Evolutionary conservation across 306 rosid genomes (phyloP).

Genomic region (Hippophae tibetana): DNA sequence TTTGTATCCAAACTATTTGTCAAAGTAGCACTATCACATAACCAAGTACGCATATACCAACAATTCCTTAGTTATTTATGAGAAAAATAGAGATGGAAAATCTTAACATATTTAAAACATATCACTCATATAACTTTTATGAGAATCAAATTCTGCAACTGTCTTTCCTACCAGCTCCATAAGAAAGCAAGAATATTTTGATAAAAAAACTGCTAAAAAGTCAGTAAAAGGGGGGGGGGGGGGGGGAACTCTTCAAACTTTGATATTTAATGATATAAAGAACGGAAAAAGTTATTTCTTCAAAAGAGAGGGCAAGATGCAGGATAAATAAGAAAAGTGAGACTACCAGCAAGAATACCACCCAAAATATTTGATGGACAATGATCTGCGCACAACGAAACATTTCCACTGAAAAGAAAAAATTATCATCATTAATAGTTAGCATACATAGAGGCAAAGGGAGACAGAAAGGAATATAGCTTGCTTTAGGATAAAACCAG

Average conservation of each 20-base stretch:
- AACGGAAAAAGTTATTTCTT: conserved; percentile 5
- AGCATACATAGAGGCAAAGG: conserved; percentile 15
- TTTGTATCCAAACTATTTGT: conserved; percentile 1
- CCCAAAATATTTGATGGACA: conserved; percentile 54
- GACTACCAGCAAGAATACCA: conserved; percentile 94
- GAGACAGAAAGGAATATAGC: conserved; percentile 1
- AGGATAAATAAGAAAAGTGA: conserved; percentile 19
- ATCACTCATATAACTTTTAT: too few species aligned
- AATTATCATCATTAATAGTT: conserved; percentile 19
- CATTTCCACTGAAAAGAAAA: conserved; percentile 64
- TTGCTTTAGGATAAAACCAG: conserved; percentile 12
- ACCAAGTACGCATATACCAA: neutral
- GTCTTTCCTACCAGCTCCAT: neutral
- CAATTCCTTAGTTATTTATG: neutral
- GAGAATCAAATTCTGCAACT: neutral
- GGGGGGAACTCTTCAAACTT: too few species aligned
- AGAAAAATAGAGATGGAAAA: too few species aligned
- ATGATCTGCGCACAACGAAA: conserved; percentile 54
- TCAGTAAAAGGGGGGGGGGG: neutral
- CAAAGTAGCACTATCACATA: neutral
- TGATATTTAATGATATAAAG: neutral
- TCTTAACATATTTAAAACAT: too few species aligned
- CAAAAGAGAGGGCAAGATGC: conserved; percentile 20
- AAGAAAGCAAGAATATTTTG: neutral
- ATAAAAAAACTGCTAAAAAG: neutral